Base-by-base conservation (phyloP, 768 basidiomycete species). In the Dictyophora rubrovolvata region DNA sequence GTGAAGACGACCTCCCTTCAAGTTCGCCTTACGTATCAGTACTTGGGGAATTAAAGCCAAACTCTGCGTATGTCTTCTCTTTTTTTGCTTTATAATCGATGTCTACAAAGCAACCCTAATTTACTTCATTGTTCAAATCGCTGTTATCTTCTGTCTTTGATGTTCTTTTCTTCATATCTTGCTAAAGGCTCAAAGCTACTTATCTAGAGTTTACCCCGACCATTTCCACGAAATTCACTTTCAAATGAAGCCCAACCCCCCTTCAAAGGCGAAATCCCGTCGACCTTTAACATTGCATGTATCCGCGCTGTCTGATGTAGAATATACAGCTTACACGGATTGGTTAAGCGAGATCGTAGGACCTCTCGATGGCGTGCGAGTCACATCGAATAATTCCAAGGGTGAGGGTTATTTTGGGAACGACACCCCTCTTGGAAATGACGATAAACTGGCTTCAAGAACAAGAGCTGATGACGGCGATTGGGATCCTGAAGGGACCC, bases 261-360 rank as follows among this genome's bases (percentile, higher is more conserved):
- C 18, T 1, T 34, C 50, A 18, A 34, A 14, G 21, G 50, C 50
- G 12, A 51, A 22, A 34, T 16, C 37, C 22, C 54, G 60, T 22
- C 79, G 87, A 54, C 80, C 78, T 48, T 77, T 89, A 22, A 77
- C 73, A 20, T 78, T 90, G 6, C 88, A 91, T 63, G 75, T 81
- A 18, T 89, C 89, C 36, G 88, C 88, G 0, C 82, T 90, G 61
- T 88, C 78, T 64, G 81, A 89, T 69, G 71, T 74, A 17, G 88
- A 90, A 69, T 90, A 89, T 68, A 69, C 73, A 14, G 67, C 84
- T 20, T 90, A 86, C 71, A 88, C 85, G 0, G 61, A 77, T 1
- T 80, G 81, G 42, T 72, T 90, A 47, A 68, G 68, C 52, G 85
- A 84, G 60, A 73, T 86, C 65, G 70, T 48, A 63, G 67, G 35